Evolutionary conservation across 2,329 filamentous ascomycete genomes (phyloP), one percentile per base, ranked within the genome.

Genomic region (Colletotrichum orchidophilum): DNA sequence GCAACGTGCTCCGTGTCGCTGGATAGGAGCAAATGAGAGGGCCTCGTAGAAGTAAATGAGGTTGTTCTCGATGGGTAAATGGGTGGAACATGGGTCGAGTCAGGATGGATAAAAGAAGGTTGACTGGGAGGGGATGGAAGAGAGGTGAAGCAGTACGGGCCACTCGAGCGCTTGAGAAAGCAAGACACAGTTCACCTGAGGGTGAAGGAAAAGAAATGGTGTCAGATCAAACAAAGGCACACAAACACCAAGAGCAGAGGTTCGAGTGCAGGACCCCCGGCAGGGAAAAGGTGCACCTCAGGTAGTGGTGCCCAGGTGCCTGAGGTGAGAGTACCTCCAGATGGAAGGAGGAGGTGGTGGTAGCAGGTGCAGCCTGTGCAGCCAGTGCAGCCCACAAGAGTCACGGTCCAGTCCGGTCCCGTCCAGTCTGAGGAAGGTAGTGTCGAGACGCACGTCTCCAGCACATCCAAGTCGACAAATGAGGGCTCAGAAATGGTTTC

Each of bases 351-450:
- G 31, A 39, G n/a, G 26, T 13, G 53, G 21, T 58, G 54, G 53
- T 21, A 27, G 53, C 59, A 52, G 46, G 53, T 59, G 46, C 54
- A 65, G 31, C 39, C 6, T 27, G 49, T 29, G 62, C 61, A 52
- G 63, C 49, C n/a, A n/a, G 26, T 35, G 33, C 63, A 67, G 52
- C 63, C 64, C 57, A 57, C 59, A 39, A 52, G 33, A 54, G 50
- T 42, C 64, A 71, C 58, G 63, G 68, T 71, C 58, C 64, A 71
- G 68, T 62, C 68, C 64, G 58, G 68, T 63, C 58, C 69, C 46
- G 53, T 71, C 65, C 53, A 59, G 53, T 59, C 58, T 69, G n/a
- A n/a, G n/a, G n/a, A n/a, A n/a, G n/a, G n/a, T n/a, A 59, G 60
- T 27, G 42, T 65, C 66, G 54, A 59, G 61, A 68, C 68, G 53